These are phyloP conservation scores for Zymoseptoria ardabiliae DNA, from an alignment of 2,329 filamentous ascomycete genomes.

Conservation along the genomic window DNA sequence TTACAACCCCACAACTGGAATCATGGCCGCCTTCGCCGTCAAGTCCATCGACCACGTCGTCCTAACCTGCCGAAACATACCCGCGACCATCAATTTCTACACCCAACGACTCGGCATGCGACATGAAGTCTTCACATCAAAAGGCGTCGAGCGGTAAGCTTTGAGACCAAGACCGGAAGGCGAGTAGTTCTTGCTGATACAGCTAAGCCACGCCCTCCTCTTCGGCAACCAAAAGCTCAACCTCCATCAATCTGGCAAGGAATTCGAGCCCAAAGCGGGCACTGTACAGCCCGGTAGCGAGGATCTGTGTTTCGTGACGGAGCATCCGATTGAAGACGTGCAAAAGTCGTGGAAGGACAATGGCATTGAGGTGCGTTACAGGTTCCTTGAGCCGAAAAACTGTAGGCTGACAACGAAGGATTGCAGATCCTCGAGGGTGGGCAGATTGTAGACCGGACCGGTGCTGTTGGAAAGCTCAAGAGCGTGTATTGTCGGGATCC, in stretches of 20 bases:
- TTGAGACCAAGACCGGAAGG: background rate
- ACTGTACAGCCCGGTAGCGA: slow-evolving; percentile 50
- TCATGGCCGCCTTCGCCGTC: slow-evolving; percentile 23
- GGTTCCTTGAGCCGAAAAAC: slow-evolving; percentile 4
- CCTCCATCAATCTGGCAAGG: slow-evolving; percentile 47
- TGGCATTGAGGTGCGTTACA: slow-evolving; percentile 37
- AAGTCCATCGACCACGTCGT: slow-evolving; percentile 54
- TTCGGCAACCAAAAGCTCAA: slow-evolving; percentile 58
- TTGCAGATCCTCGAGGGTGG: slow-evolving; percentile 38
- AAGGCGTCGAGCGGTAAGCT: slow-evolving; percentile 20
- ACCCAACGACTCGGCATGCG: slow-evolving; percentile 51
- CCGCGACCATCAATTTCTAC: slow-evolving; percentile 49
- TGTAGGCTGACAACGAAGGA: slow-evolving; percentile 11
- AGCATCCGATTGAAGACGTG: slow-evolving; percentile 44
- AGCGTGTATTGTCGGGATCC: slow-evolving; percentile 57
- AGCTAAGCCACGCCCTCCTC: slow-evolving; percentile 44
- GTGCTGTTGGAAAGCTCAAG: slow-evolving; percentile 47
- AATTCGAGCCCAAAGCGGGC: slow-evolving; percentile 54
- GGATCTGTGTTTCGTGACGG: slow-evolving; percentile 54
- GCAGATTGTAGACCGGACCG: slow-evolving; percentile 48
- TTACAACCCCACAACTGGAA: background rate
- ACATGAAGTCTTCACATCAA: slow-evolving; percentile 44
- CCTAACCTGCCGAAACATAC: slow-evolving; percentile 48
- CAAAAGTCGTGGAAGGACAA: slow-evolving; percentile 35
- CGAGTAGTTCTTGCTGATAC: slow-evolving; percentile 17